These are phyloP conservation scores for Pulveroboletus ravenelii DNA, from an alignment of 768 basidiomycete species.

Conservation along the genomic window DNA sequence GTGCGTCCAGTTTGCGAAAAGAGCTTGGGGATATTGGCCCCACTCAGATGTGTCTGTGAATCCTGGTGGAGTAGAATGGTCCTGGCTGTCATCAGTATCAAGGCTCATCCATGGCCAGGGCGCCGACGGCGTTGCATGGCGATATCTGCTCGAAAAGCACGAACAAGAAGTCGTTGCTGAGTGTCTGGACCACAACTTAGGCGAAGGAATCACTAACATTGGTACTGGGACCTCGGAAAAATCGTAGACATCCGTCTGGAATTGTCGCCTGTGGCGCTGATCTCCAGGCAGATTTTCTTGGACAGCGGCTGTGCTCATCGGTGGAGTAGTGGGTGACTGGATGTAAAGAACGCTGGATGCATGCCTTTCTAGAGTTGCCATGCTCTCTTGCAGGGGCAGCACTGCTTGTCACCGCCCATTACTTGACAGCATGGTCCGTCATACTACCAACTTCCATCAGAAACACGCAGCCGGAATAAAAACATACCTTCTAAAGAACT, in stretches of 20 bases:
- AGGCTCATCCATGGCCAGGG: slow-evolving; percentile 43
- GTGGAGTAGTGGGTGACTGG: too few species aligned
- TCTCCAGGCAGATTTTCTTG: too few species aligned
- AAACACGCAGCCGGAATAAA: slow-evolving; percentile 1
- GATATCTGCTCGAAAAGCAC: slow-evolving; percentile 20
- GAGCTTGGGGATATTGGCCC: slow-evolving; percentile 28
- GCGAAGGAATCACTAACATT: slow-evolving; percentile 15
- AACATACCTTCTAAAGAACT: slow-evolving; percentile 8
- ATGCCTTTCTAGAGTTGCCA: too few species aligned
- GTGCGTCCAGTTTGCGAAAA: slow-evolving; percentile 33
- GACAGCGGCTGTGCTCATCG: too few species aligned
- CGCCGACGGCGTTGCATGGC: slow-evolving; percentile 38
- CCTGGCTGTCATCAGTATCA: slow-evolving; percentile 22
- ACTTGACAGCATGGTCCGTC: too few species aligned
- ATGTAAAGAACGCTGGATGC: too few species aligned
- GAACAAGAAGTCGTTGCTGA: not conserved
- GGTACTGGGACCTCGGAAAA: slow-evolving; percentile 24
- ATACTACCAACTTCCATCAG: slow-evolving; percentile 15
- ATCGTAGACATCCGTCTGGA: slow-evolving; percentile 4
- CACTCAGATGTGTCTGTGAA: slow-evolving; percentile 15
- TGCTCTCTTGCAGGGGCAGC: too few species aligned
- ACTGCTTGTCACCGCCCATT: too few species aligned
- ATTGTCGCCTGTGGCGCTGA: too few species aligned
- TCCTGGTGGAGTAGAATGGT: slow-evolving; percentile 12
- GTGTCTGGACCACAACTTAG: too few species aligned